Conservation (phyloP, 306 rosid genomes). For the Sindora glabra region DNA sequence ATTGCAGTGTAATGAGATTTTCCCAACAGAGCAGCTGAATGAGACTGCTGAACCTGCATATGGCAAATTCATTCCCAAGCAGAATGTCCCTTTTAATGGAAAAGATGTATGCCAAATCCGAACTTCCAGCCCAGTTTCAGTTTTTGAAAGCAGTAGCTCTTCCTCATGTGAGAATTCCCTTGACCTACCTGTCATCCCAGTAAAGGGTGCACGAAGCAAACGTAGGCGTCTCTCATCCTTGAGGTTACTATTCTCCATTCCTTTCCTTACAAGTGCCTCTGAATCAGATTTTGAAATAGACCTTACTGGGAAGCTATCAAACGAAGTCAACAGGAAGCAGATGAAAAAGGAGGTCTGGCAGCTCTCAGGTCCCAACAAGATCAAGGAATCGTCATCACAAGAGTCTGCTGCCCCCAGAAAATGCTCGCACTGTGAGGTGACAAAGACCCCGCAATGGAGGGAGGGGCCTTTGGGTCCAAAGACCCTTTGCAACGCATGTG, state of each 20-base stretch:
- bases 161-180: constrained; percentile 40
- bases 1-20: constrained; percentile 28
- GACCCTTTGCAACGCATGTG: constrained; percentile 87
- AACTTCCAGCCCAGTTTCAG: constrained; percentile 71
- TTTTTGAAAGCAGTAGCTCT: constrained; percentile 60
- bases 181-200: constrained; percentile 27
- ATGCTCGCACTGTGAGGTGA: constrained; percentile 70
- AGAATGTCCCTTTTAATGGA: constrained; percentile 16
- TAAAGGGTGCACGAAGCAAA: constrained; percentile 59
- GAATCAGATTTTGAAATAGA: constrained; percentile 25
- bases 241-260: constrained; percentile 15
- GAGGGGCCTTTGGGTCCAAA: constrained; percentile 90
- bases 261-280: constrained; percentile 19
- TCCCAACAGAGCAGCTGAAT: constrained; percentile 12
- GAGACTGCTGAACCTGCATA: constrained; percentile 18
- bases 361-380: constrained; percentile 26
- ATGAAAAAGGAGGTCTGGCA: constrained; percentile 30
- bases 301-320: constrained; percentile 14
- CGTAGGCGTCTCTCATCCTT: constrained; percentile 40
- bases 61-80: constrained; percentile 19
- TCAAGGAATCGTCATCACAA: constrained; percentile 14
- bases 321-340: constrained; percentile 21
- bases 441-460: constrained; percentile 84
- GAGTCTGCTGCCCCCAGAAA: constrained; percentile 24
- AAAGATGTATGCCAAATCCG: constrained; percentile 38